Evolutionary conservation across 2,329 filamentous ascomycete species (phyloP).

Genomic region (Dryadomyces sulphureus): DNA sequence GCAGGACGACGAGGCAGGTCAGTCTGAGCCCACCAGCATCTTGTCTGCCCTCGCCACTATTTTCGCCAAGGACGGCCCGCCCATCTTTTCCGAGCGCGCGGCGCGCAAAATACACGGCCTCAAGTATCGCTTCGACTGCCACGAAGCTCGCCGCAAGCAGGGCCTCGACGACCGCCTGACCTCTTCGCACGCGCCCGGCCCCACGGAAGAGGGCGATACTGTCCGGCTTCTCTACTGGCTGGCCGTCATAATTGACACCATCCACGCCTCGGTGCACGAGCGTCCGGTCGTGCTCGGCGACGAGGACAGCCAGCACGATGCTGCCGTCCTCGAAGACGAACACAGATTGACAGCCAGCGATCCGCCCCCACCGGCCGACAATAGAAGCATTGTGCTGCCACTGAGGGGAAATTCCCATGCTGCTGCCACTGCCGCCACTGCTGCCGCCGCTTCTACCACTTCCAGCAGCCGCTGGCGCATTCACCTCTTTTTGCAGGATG

Average conservation of each 20-base stretch:
- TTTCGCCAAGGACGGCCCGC: constrained; percentile 16
- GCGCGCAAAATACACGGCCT: constrained; percentile 24
- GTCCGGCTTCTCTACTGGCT: constrained; percentile 42
- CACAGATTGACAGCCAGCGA: background rate
- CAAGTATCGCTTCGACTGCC: constrained; percentile 19
- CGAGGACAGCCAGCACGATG: constrained; percentile 24
- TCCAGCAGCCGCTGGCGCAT: constrained; percentile 15
- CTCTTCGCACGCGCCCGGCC: background rate
- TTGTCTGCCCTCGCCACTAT: constrained; percentile 9
- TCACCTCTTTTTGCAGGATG: constrained; percentile 21
- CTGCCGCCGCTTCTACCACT: background rate
- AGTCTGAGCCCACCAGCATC: background rate
- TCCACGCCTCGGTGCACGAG: constrained; percentile 36
- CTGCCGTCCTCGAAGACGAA: constrained; percentile 11
- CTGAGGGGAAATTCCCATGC: too few species aligned
- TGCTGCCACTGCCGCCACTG: too few species aligned
- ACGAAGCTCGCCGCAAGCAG: constrained; percentile 5
- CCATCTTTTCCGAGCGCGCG: constrained; percentile 22
- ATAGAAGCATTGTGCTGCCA: background rate
- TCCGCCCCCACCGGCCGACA: background rate
- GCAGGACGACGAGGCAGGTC: background rate
- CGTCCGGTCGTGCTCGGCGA: constrained; percentile 22
- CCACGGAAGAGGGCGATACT: constrained; percentile 22
- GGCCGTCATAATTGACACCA: constrained; percentile 42
- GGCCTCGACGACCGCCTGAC: constrained; percentile 6